Conservation (phyloP, 2,329 filamentous ascomycete genomes). For the Bimuria novae-zelandiae region DNA sequence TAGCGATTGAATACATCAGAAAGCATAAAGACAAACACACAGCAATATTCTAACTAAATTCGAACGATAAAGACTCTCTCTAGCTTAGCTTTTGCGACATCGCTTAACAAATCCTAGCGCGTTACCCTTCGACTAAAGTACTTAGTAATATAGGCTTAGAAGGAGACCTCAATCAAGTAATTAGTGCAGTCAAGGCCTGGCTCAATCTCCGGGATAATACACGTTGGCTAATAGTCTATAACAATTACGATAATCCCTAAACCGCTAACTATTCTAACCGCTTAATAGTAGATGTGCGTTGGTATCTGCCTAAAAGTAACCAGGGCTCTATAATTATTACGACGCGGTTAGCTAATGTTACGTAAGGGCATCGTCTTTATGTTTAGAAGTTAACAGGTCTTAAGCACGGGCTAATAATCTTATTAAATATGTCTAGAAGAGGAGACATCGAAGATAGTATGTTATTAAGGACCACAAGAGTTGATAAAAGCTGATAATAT, state of each 20-base stretch:
- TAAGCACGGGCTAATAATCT: conserved; percentile 18
- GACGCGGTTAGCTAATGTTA: conserved; percentile 17
- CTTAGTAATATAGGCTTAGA: conserved; percentile 27
- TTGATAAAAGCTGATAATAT: conserved; percentile 5
- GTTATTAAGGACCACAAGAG: conserved; percentile 8
- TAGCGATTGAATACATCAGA: conserved; percentile 46
- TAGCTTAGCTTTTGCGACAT: conserved; percentile 41
- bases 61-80: conserved; percentile 43
- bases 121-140: conserved; percentile 27
- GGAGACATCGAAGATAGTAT: conserved; percentile 14
- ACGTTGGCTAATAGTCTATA: conserved; percentile 49
- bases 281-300: conserved; percentile 38
- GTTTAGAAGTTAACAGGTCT: conserved; percentile 17
- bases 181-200: conserved; percentile 46
- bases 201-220: conserved; percentile 42
- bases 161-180: conserved; percentile 29
- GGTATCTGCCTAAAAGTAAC: conserved; percentile 16
- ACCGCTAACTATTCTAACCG: conserved; percentile 15
- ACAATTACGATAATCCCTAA: conserved; percentile 51
- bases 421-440: conserved; percentile 17
- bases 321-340: conserved; percentile 21
- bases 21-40: too few species aligned
- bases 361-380: conserved; percentile 13
- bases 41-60: conserved; percentile 53
- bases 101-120: conserved; percentile 33